Conservation (phyloP, 2,329 filamentous ascomycete species). For the Fusarium hostae region DNA sequence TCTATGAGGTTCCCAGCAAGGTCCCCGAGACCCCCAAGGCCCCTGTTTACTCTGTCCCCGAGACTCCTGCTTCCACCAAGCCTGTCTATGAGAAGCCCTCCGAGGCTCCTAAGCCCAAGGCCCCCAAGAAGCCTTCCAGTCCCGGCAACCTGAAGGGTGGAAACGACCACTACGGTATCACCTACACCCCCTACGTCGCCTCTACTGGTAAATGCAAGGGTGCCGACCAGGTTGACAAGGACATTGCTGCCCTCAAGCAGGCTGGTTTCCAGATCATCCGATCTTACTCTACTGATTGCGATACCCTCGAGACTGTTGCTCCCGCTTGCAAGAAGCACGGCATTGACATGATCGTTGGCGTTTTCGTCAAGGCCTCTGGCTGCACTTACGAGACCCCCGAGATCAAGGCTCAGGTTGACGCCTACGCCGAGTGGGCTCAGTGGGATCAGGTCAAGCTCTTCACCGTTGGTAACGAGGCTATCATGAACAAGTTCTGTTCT, state of each 20-base stretch:
- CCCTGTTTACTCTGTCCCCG: slow-evolving; percentile 16
- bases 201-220: slow-evolving; percentile 72
- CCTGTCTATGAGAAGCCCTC: slow-evolving; percentile 33
- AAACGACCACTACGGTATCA: slow-evolving; percentile 76
- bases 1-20: slow-evolving; percentile 23
- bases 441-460: slow-evolving; percentile 83
- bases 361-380: slow-evolving; percentile 79
- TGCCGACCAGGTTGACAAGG: slow-evolving; percentile 64
- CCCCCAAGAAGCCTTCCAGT: slow-evolving; percentile 39
- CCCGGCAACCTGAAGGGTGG: slow-evolving; percentile 52
- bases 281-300: slow-evolving; percentile 93
- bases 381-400: slow-evolving; percentile 68
- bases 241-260: slow-evolving; percentile 70
- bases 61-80: slow-evolving; percentile 18
- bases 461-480: slow-evolving; percentile 90
- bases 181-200: slow-evolving; percentile 79
- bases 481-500: slow-evolving; percentile 78
- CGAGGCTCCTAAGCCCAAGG: slow-evolving; percentile 39
- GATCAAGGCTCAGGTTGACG: slow-evolving; percentile 77
- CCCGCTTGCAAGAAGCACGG: slow-evolving; percentile 72
- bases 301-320: slow-evolving; percentile 80
- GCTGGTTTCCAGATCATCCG: slow-evolving; percentile 79
- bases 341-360: slow-evolving; percentile 84
- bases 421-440: slow-evolving; percentile 77
- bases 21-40: slow-evolving; percentile 15